phyloP scores from a whole-genome alignment of 75 land plant genomes.

The Cryptomeria japonica region DNA sequence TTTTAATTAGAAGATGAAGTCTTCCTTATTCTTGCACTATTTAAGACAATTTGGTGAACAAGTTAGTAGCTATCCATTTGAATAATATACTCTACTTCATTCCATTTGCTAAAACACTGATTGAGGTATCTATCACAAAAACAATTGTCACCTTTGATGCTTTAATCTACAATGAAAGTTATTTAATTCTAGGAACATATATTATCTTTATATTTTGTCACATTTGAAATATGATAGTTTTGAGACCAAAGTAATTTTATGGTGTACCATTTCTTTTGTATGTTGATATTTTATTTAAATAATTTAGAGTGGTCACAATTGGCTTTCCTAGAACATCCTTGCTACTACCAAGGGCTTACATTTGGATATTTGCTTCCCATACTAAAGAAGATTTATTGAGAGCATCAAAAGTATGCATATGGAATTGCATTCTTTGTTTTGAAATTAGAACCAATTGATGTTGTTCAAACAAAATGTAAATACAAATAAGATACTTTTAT shows the following conservation, averaged over 20 bases:
- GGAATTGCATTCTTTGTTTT: neutral
- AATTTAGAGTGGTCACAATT: constrained; percentile 88
- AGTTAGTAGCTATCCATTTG: too few relatives aligned
- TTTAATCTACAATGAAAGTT: neutral
- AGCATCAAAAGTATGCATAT: constrained; percentile 57
- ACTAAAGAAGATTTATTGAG: constrained; percentile 76
- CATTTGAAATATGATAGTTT: neutral
- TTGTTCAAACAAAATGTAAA: neutral
- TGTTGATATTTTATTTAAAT: constrained; percentile 2
- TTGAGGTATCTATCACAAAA: too few relatives aligned
- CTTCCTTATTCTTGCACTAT: too few relatives aligned
- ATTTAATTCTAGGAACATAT: neutral
- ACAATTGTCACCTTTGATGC: too few relatives aligned
- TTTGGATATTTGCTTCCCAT: constrained; percentile 91
- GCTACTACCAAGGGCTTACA: constrained; percentile 74
- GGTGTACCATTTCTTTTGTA: neutral
- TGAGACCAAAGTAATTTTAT: neutral
- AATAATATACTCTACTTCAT: too few relatives aligned
- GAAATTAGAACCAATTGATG: neutral
- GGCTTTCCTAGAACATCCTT: constrained; percentile 92
- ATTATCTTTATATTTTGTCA: neutral
- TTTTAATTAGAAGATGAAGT: too few relatives aligned
- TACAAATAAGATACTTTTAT: neutral
- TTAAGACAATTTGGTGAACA: too few relatives aligned
- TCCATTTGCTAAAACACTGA: too few relatives aligned